Base-by-base conservation (phyloP, 2,329 filamentous ascomycete genomes). In the Colletotrichum cordylinicola region DNA sequence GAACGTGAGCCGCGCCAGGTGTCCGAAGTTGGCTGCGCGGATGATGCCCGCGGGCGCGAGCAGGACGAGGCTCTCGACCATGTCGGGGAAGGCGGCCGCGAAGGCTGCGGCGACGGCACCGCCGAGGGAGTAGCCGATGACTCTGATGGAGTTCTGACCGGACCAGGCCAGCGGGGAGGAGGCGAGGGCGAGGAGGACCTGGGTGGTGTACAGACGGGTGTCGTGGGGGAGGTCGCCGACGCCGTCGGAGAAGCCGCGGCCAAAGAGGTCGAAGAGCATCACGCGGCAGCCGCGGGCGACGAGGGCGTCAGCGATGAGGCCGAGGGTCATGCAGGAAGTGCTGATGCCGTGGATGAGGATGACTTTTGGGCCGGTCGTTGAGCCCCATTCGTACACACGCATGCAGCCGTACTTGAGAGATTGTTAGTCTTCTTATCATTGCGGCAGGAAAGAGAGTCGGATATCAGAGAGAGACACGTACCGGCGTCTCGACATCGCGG, bases 281-380 rank as follows among this genome's bases (percentile, higher is more conserved):
- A 98, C 95, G 56, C 95, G 91, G 81, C 92, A 96, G 37, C 95
- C 94, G 67, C 89, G 90, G 52, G 90, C 87, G 4, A 91, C 94
- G 27, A 98, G 88, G 24, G 88, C 89, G 79, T 92, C 87, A 33
- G 95, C 94, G 39, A 98, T 84, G 60, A 89, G 90, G 31, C 90
- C 89, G 18, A 97, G 87, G 2, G 94, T 93, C 79, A 96, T 90
- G 82, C 94, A 95, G 0, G 95, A 94, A 0, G 95, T 98, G 76
- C 93, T 95, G 82, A 98, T 96, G 60, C 95, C 95, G 82, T 98
- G 95, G 10, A 98, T 88, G 39, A 98, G 88, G 18, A 98, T 84
- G 6, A 97, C 92, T 80, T 94, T 96, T 61, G 90, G 89, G 9
- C 95, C 95, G 70, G 91, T 84, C 67, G 92, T 89, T 2, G 95